These are phyloP conservation scores for Trichosporon asahii DNA, from an alignment of 1,284 basidiomycete species.

Conservation along the genomic window DNA sequence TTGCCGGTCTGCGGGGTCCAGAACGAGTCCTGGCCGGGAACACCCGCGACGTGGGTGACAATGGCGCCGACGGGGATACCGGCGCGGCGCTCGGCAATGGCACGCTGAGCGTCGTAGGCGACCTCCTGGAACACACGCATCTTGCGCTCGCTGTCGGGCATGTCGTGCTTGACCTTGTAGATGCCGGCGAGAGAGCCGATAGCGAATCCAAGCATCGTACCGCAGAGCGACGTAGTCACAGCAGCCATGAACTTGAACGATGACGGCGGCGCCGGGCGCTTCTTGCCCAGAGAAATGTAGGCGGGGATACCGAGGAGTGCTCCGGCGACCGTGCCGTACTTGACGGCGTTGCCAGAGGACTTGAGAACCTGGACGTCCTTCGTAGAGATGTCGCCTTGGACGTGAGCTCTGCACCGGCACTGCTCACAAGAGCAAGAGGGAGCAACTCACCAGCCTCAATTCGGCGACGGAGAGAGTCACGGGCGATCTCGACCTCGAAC, in stretches of 20 bases:
- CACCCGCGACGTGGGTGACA: slow-evolving; percentile 16
- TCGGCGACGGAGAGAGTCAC: slow-evolving; percentile 27
- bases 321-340: slow-evolving; percentile 25
- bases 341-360: slow-evolving; percentile 34
- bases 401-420: not conserved
- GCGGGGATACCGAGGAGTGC: slow-evolving; percentile 26
- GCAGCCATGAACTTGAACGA: slow-evolving; percentile 14
- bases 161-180: slow-evolving; percentile 35
- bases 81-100: slow-evolving; percentile 19
- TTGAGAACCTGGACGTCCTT: slow-evolving; percentile 39
- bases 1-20: slow-evolving; percentile 2
- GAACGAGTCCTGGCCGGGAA: slow-evolving; percentile 10
- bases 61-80: slow-evolving; percentile 20
- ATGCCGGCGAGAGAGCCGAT: slow-evolving; percentile 35
- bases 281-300: slow-evolving; percentile 20
- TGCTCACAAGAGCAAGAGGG: not conserved
- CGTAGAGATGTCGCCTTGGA: slow-evolving; percentile 37
- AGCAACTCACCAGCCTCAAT: slow-evolving; percentile 32
- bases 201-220: slow-evolving; percentile 38
- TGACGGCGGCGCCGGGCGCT: slow-evolving; percentile 9
- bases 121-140: slow-evolving; percentile 40
- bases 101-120: slow-evolving; percentile 30
- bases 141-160: slow-evolving; percentile 40
- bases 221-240: slow-evolving; percentile 19
- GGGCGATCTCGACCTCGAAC: slow-evolving; percentile 32